Evolutionary conservation across 2,329 filamentous ascomycete species (phyloP), one percentile per base, ranked within the genome.

Genomic region (Microdochium paspali): DNA sequence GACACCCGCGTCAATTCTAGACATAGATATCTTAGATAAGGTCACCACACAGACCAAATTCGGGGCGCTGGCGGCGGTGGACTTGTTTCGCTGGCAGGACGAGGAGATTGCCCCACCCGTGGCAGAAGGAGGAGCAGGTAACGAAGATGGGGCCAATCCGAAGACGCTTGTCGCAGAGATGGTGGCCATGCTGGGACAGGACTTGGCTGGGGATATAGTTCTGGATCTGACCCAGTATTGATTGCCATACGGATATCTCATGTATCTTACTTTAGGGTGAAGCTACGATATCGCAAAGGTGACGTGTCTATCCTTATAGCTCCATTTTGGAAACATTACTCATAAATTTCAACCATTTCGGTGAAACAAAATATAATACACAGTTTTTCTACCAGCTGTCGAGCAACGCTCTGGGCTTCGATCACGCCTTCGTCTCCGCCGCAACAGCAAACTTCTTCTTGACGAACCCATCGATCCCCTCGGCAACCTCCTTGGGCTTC

Each of bases 91-190:
- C 48, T 90, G 85, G 85, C 68, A 79, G 0, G 58, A 66, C 1
- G 71, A 76, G 44, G 64, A 67, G 28, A 63, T 85, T 2, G 60
- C 64, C 12, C 6, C n/a, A 5, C 5, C 31, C 13, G 26, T 7
- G 31, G 18, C 10, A 10, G 35, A 7, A 21, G 35, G 5, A 18
- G 18, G 18, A 18, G 35, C n/a, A n/a, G n/a, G n/a, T n/a, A n/a
- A n/a, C n/a, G n/a, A 21, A 12, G 69, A 81, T 44, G 62, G 68
- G 18, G 62, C 65, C 4, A 72, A 71, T 1, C 62, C 86, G 28
- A 86, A 83, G 58, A 74, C 77, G 0, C 70, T 74, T 30, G 73
- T 90, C 49, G 84, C 80, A 1, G 84, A 89, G 56, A 60, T 89
- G 45, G 76, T 82, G 3, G 82, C 84, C 3, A 77, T 78, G 10